Base-by-base conservation (phyloP, 768 basidiomycete genomes). In the Termitomyces sp. region DNA sequence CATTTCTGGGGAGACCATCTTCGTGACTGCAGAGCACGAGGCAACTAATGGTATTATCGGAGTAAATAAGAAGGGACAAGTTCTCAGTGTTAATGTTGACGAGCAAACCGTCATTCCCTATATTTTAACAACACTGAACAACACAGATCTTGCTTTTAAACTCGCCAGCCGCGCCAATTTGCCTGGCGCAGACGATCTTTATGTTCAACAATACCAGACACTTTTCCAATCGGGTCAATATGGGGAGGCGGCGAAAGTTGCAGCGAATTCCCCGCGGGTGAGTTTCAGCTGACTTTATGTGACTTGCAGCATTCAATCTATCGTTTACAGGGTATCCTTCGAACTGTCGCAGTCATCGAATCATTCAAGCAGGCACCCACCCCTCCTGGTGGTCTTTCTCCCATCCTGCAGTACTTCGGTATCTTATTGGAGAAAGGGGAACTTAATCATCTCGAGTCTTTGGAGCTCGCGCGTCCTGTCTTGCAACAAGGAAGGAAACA, bases 31-130 rank as follows among this genome's bases (percentile, higher is more conserved):
- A 34, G 95, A 98, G 67, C 94, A 98, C 67, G 95, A 98, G 71
- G 83, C 87, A 18, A 86, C 88, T 3, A 84, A 93, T 68, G 97
- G 97, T 77, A 97, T 99, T 72, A 93, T 99, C 61, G 96, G 96
- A 63, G 94, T 99, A 68, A 99, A 99, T 84, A 92, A 96, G 82
- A 98, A 98, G 76, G 97, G 97, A 32, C 97, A 99, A 73, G 94
- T 98, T 18, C 81, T 99, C 56, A 94, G 92, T 64, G 97, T 99
- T 61, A 94, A 88, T 62, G 89, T 98, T 62, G 97, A 99, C 71
- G 97, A 98, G 68, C 86, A 92, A 67, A 94, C 94, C 20, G 86
- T 98, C 67, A 86, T 99, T 62, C 96, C 96, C 3, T 99, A 98
- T 72, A 91, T 97, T 63, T 79, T 98, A 60, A 85, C 84, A 47